Conservation (phyloP, 352 stramenopile genomes). For the Phytophthora sojae region DNA sequence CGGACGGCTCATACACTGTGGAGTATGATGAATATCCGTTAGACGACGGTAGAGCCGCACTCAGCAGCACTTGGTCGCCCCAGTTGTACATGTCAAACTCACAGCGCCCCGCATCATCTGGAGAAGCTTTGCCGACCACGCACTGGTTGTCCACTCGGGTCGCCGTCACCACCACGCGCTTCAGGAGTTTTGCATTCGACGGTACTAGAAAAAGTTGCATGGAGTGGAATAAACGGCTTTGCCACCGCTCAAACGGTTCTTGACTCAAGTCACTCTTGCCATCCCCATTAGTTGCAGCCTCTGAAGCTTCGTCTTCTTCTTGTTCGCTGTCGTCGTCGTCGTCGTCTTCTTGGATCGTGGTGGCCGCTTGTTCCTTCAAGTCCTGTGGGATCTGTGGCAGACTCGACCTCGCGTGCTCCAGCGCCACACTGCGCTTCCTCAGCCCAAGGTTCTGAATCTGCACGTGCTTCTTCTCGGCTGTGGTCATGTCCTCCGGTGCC, state of each 20-base stretch:
- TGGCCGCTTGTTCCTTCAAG: neutral
- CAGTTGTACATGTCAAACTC: constrained; percentile 73
- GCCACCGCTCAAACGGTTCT: constrained; percentile 36
- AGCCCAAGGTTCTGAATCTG: constrained; percentile 38
- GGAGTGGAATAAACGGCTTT: constrained; percentile 49
- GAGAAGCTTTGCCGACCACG: constrained; percentile 39
- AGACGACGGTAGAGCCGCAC: constrained; percentile 15
- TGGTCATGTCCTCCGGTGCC: constrained; percentile 47
- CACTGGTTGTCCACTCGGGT: constrained; percentile 45
- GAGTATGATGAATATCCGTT: constrained; percentile 49
- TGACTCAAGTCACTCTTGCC: neutral
- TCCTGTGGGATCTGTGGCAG: neutral
- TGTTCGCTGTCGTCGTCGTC: constrained; percentile 13
- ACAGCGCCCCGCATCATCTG: constrained; percentile 56
- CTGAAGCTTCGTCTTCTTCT: neutral
- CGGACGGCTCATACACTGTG: constrained; percentile 32
- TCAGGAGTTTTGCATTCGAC: constrained; percentile 38
- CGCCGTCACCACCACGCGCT: constrained; percentile 45
- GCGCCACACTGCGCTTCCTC: constrained; percentile 23
- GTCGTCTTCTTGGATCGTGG: constrained; percentile 32
- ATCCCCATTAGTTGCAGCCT: neutral
- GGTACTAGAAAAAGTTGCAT: constrained; percentile 55
- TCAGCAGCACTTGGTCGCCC: constrained; percentile 54
- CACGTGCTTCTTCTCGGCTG: constrained; percentile 41
- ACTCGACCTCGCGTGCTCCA: constrained; percentile 8